Conservation (phyloP, 257 asterid genomes). For the Solanum chiquidenum region DNA sequence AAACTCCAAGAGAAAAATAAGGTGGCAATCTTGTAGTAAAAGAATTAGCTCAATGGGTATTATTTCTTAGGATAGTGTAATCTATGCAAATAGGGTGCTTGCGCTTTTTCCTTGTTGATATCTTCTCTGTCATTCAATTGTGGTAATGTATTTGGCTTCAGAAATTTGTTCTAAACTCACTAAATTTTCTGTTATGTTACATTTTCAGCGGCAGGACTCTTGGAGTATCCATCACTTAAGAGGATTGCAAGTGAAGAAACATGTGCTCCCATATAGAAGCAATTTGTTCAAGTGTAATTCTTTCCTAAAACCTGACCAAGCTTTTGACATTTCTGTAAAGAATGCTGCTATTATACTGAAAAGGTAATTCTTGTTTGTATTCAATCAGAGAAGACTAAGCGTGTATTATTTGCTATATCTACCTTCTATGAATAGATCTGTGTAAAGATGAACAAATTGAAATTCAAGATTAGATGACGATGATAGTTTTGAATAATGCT, state of each 20-base stretch:
- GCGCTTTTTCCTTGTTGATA: background rate
- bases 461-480: background rate
- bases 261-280: constrained; percentile 30
- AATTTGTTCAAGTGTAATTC: constrained; percentile 53
- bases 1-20: background rate
- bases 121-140: background rate
- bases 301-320: constrained; percentile 39
- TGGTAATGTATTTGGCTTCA: background rate
- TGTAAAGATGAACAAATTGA: background rate
- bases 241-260: constrained; percentile 27
- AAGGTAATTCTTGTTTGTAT: constrained; percentile 34
- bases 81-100: background rate
- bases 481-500: background rate
- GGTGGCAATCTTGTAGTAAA: background rate
- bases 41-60: background rate
- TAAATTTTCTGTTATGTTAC: constrained; percentile 2
- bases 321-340: constrained; percentile 43
- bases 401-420: background rate
- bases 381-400: background rate
- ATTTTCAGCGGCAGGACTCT: constrained; percentile 46
- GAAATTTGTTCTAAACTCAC: background rate
- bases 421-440: background rate
- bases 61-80: background rate
- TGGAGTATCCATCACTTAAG: constrained; percentile 45
- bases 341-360: constrained; percentile 42